phyloP scores from a whole-genome alignment of 2,329 filamentous ascomycete species.

The Fusarium tanahbumbuense region DNA sequence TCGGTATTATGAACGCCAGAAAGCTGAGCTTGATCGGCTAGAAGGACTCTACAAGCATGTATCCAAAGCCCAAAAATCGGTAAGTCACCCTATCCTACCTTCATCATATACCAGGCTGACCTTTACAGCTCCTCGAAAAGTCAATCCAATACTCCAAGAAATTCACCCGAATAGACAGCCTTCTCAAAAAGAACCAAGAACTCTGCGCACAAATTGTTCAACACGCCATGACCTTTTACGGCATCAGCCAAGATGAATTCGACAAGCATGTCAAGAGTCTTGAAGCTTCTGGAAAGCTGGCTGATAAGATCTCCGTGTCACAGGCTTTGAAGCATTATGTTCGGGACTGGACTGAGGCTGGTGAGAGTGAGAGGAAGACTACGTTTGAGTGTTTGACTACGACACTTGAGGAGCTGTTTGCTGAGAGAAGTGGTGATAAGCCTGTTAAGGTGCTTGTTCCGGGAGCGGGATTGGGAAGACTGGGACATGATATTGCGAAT shows the following conservation, averaged over 20 bases:
- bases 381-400: constrained; percentile 55
- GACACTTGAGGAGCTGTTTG: constrained; percentile 50
- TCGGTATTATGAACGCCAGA: constrained; percentile 51
- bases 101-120: neutral
- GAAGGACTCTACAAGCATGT: constrained; percentile 53
- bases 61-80: constrained; percentile 50
- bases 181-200: constrained; percentile 58
- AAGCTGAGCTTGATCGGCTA: constrained; percentile 52
- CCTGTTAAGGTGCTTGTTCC: constrained; percentile 60
- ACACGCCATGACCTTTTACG: constrained; percentile 60
- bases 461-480: constrained; percentile 63
- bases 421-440: constrained; percentile 25
- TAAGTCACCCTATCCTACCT: neutral
- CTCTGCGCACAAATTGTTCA: constrained; percentile 61
- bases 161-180: constrained; percentile 56
- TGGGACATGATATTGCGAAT: constrained; percentile 62
- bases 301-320: constrained; percentile 61
- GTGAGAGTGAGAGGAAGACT: constrained; percentile 58
- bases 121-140: constrained; percentile 62
- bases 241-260: constrained; percentile 57
- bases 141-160: constrained; percentile 67
- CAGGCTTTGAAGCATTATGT: constrained; percentile 69
- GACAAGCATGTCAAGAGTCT: constrained; percentile 55
- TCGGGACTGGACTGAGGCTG: constrained; percentile 66
- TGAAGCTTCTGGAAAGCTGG: constrained; percentile 52